phyloP scores from a whole-genome alignment of 768 basidiomycete species.

The Daedalea quercina region DNA sequence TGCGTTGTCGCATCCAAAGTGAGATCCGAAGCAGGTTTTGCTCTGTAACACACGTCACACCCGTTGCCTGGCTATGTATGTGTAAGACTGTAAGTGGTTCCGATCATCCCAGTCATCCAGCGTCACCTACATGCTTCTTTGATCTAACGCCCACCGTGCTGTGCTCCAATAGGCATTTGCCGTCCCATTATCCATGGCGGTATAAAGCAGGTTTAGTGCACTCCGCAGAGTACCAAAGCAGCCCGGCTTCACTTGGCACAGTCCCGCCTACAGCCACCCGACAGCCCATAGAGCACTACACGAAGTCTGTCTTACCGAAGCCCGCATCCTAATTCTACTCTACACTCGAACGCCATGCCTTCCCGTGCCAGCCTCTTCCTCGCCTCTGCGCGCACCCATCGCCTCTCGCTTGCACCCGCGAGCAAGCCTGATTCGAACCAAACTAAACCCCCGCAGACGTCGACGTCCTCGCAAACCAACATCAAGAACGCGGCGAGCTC shows the following conservation, averaged over 20 bases:
- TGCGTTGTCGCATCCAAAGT: not conserved
- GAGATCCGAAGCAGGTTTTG: not conserved
- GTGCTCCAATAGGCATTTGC: not conserved
- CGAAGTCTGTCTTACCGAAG: not conserved
- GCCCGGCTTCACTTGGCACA: not conserved
- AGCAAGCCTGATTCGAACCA: slow-evolving; percentile 9
- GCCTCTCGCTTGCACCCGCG: not conserved
- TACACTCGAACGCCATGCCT: not conserved
- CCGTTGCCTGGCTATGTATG: not conserved
- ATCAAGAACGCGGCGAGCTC: slow-evolving; percentile 18
- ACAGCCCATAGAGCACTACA: not conserved
- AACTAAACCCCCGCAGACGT: slow-evolving; percentile 9
- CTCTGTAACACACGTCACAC: not conserved
- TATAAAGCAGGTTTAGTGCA: not conserved
- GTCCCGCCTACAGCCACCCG: not conserved
- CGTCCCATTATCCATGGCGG: not conserved
- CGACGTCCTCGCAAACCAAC: slow-evolving; percentile 12
- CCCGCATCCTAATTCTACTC: not conserved
- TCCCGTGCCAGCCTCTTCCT: not conserved
- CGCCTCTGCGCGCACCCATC: slow-evolving; percentile 2
- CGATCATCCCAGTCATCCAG: not conserved
- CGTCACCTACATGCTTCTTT: not conserved
- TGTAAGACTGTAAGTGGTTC: not conserved
- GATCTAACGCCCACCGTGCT: not conserved
- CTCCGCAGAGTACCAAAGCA: not conserved